Evolutionary conservation across 176 grass and related monocot genomes (phyloP), one percentile per base, ranked within the genome.

Genomic region (Melocanna baccifera): DNA sequence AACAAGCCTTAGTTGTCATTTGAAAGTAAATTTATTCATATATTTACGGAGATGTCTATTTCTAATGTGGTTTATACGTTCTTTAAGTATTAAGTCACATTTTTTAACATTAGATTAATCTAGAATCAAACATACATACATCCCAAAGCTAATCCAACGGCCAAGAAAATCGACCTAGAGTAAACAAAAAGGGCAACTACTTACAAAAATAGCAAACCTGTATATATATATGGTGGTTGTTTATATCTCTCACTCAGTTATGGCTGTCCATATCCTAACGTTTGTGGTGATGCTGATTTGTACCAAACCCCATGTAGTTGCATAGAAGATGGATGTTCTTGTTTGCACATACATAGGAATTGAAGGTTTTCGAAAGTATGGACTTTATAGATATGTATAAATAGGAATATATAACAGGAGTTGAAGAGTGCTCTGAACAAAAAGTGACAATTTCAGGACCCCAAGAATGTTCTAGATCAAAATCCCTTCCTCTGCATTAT

Each of bases 401-500:
- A 45, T 50, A 79, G 26, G 14, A 36, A 48, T 79, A 45, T 15
- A 48, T 45, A 80, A 23, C 19, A 51, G 23, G 29, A 46, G 62
- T 15, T 15, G 48, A 20, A 79, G 7, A 15, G 29, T 80, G 61
- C 18, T 26, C n/a, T 14, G 18, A 20, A 51, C 30, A 64, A 12
- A 74, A 74, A 32, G 46, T 34, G 40, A 47, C 29, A 30, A 29
- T 15, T n/a, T 62, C 2, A 73, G 32, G 10, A 23, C 20, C 10
- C 53, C 11, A 6, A 76, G 51, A 82, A 69, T 62, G 67, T 79
- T 53, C 9, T 63, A 70, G 63, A 52, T 8, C 1, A 68, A 81
- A 69, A 62, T 69, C 28, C 51, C 20, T 78, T 61, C 25, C 73
- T 80, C 65, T 79, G 36, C 26, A 7, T 59, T 70, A 72, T 20